phyloP scores from a whole-genome alignment of 805 yeast species.

The Hanseniaspora mollemarum region DNA sequence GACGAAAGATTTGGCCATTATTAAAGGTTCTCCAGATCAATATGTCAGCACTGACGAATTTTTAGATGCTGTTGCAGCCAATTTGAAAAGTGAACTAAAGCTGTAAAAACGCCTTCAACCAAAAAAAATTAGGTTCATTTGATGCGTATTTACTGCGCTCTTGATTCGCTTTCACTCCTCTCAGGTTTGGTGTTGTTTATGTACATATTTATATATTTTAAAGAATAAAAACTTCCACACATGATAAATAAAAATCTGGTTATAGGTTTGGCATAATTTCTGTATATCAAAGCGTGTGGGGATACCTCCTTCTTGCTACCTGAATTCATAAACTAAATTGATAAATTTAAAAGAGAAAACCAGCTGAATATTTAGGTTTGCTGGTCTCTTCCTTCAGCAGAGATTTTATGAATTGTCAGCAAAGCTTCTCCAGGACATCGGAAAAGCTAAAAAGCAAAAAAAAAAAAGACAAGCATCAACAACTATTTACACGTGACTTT shows the following conservation, averaged over 20 bases:
- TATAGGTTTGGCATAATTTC: conserved; percentile 38
- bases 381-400: no score
- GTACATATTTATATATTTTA: conserved; percentile 33
- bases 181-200: conserved; percentile 18
- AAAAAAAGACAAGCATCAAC: not conserved
- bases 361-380: no score
- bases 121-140: no score
- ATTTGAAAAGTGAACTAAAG: conserved; percentile 32
- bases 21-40: conserved; percentile 50
- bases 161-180: no score
- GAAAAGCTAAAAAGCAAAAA: not conserved
- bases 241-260: conserved; percentile 36
- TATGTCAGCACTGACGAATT: conserved; percentile 69
- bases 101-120: not conserved
- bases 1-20: conserved; percentile 74
- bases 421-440: no score
- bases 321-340: not conserved
- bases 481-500: conserved; percentile 8
- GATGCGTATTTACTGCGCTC: no score
- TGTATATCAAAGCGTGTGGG: conserved; percentile 33
- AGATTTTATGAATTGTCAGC: no score
- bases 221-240: conserved; percentile 37
- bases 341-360: not conserved
- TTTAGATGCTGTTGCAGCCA: conserved; percentile 61
- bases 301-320: conserved; percentile 15